A percentile compares a stretch with the other conserved stretches of the same genome.
Evolutionary conservation across 768 basidiomycete genomes (phyloP).

Genomic region (Cyclocybe aegerita): DNA sequence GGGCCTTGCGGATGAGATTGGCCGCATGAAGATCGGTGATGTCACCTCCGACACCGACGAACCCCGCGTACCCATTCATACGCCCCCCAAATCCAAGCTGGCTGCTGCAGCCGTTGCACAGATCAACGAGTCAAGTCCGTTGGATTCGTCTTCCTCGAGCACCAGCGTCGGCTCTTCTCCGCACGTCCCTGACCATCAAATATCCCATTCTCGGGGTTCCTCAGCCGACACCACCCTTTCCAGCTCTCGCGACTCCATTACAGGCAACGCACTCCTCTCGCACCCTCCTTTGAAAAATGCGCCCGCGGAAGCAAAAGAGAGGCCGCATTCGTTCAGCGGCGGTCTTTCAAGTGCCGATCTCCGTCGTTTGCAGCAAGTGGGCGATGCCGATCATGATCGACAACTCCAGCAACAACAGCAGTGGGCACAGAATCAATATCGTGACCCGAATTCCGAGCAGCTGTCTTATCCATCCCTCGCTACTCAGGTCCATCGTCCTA

Average conservation of each 20-base stretch:
- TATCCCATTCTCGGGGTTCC: conserved; percentile 79
- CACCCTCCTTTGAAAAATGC: conserved; percentile 55
- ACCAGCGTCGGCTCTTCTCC: conserved; percentile 76
- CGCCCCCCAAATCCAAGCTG: conserved; percentile 67
- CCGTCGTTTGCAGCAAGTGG: conserved; percentile 71
- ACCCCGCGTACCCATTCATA: conserved; percentile 52
- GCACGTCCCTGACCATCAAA: conserved; percentile 63
- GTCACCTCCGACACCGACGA: conserved; percentile 52
- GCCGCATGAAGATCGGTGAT: conserved; percentile 66
- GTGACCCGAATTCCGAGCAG: conserved; percentile 45
- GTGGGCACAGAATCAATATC: conserved; percentile 51
- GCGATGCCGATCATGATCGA: conserved; percentile 43
- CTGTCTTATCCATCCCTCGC: conserved; percentile 70
- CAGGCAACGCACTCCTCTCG: conserved; percentile 57
- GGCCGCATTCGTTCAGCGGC: conserved; percentile 81
- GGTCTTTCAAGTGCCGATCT: conserved; percentile 73
- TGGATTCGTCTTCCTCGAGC: conserved; percentile 65
- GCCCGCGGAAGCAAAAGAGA: conserved; percentile 63
- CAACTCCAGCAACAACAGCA: conserved; percentile 43
- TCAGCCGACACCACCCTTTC: conserved; percentile 75
- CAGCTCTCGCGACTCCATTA: conserved; percentile 55
- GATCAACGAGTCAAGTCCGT: conserved; percentile 64
- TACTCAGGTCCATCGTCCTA: conserved; percentile 53
- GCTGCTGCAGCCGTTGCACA: conserved; percentile 51
- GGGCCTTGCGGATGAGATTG: conserved; percentile 74